Conservation (phyloP, 2,329 filamentous ascomycete genomes). For the Scedosporium aurantiacum region DNA sequence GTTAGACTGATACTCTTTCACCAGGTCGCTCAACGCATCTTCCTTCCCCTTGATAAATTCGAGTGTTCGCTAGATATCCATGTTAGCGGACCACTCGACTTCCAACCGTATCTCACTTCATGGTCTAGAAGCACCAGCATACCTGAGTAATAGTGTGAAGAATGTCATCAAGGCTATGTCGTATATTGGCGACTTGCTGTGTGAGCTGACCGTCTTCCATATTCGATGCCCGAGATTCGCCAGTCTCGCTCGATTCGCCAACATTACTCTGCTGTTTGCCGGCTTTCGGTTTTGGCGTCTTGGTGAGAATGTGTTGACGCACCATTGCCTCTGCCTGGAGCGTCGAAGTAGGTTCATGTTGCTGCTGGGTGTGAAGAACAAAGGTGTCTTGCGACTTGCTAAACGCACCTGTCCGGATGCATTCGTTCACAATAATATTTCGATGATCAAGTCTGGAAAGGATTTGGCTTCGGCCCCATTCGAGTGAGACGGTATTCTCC, state of each 20-base stretch:
- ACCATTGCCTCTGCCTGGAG: not conserved
- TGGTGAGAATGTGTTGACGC: not conserved
- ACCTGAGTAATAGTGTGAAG: not conserved
- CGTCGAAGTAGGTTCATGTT: not conserved
- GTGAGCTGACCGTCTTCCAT: not conserved
- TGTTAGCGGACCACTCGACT: not conserved
- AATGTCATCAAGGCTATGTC: not conserved
- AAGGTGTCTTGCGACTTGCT: too few species aligned
- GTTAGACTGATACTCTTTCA: not conserved
- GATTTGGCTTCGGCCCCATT: too few species aligned
- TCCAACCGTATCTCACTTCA: not conserved
- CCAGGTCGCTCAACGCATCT: not conserved
- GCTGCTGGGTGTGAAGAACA: not conserved
- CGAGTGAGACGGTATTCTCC: not conserved
- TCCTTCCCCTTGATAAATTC: conserved; percentile 3
- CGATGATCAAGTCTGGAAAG: too few species aligned
- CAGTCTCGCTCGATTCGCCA: too few species aligned
- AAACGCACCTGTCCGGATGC: too few species aligned
- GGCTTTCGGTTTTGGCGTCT: not conserved
- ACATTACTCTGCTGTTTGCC: too few species aligned
- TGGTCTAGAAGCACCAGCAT: not conserved
- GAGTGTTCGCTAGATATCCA: not conserved
- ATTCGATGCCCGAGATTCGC: too few species aligned
- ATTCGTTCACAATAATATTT: too few species aligned
- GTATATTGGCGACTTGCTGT: not conserved